Base-by-base conservation (phyloP, 129 eudicot genomes). In the Logfia minima region DNA sequence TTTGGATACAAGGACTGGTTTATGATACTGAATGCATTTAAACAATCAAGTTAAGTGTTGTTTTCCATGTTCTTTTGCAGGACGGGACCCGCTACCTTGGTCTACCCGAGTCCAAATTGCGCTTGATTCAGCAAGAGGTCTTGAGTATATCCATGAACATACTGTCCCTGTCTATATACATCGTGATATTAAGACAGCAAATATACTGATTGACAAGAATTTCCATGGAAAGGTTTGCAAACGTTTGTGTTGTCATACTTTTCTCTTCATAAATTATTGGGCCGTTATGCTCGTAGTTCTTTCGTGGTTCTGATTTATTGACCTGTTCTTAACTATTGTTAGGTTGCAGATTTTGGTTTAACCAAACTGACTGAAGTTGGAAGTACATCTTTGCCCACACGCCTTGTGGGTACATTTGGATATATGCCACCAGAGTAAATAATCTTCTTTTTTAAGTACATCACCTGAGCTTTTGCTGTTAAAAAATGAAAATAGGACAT, bases 381-480 rank as follows among this genome's bases (percentile, higher is more conserved):
- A 76, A 87, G 82, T 70, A 74, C 72, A 16, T 93, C 98, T 16
- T 22, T 87, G 86, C 96, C 88, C 66, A 91, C 97, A 45, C 89
- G 95, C 37, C 89, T 88, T 83, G 96, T 91, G 79, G 99, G 99
- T 77, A 95, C 99, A 74, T 95, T 95, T 66, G 99, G 99, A 75
- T 95, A 95, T 81, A 95, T 95, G 99, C 99, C 97, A 21, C 99
- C 99, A 48, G 99, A 95, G 99, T 95, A 89, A 89, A 48, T 13
- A 14, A 45, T 76, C 70, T 53, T 84, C 56, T 78, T 75, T 32
- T 75, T 43, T 29, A 68, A 32, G 21, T 43, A 70, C 41, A n/a
- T 59, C 35, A 31, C 32, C 24, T 52, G 18, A 8, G 66, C 32
- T 55, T 39, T 39, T 39, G 45, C 45, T 39, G 45, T 41, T 55